These are phyloP conservation scores for Umbelopsis sp. DNA, from an alignment of 192 early-diverging fungal species.

Conservation along the genomic window DNA sequence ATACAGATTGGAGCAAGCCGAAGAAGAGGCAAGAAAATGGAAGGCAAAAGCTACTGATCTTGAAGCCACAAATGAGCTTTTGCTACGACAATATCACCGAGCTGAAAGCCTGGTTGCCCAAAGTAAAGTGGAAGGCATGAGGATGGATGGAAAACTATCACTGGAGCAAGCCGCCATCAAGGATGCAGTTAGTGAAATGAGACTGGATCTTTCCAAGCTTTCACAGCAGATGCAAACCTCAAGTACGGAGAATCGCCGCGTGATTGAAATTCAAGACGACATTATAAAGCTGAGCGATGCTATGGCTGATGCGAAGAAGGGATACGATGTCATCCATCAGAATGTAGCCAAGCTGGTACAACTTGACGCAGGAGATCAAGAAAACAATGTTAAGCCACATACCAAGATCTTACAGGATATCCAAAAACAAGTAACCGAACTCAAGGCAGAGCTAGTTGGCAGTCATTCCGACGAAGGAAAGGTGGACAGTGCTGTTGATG, in stretches of 20 bases:
- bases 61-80: background rate
- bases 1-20: constrained; percentile 11
- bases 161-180: constrained; percentile 10
- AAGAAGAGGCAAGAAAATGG: constrained; percentile 26
- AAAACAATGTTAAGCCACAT: background rate
- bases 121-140: constrained; percentile 1
- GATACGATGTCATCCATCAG: background rate
- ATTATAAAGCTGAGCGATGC: constrained; percentile 7
- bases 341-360: constrained; percentile 17
- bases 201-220: background rate
- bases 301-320: background rate
- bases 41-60: constrained; percentile 20
- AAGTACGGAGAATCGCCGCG: background rate
- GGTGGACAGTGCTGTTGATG: background rate
- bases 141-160: constrained; percentile 1
- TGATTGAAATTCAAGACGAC: constrained; percentile 23
- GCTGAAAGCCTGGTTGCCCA: constrained; percentile 6
- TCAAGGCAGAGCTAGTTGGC: constrained; percentile 22
- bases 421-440: constrained; percentile 16
- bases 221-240: background rate
- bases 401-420: constrained; percentile 12
- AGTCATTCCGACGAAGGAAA: background rate
- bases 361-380: constrained; percentile 11
- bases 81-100: background rate
- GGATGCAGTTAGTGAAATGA: constrained; percentile 7